Base-by-base conservation (phyloP, 129 eudicot species). In the Logfia minima region DNA sequence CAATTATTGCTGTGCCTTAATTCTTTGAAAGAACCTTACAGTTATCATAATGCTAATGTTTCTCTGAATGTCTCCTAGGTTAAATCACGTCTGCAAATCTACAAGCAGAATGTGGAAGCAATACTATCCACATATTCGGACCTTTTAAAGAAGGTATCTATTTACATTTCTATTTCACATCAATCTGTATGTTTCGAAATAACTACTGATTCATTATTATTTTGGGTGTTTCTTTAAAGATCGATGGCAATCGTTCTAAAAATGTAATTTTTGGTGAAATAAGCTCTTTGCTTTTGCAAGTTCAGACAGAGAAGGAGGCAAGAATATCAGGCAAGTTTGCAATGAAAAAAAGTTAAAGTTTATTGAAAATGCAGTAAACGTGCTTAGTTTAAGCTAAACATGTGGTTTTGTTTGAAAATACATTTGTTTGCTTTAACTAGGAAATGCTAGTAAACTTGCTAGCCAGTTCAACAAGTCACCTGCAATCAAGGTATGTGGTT, bases 181-280 rank as follows among this genome's bases (percentile, higher is more conserved):
- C 17, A 24, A 76, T 77, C 28, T 63, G 58, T 77, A 19, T 77
- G 28, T 53, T 60, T 37, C 16, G 45, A 70, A 43, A 48, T 41
- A 67, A 70, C 16, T 71, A 74, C 67, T 72, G 66, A 31, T 68
- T 81, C 58, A 2, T 75, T 69, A 24, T 66, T 72, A 2, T 31
- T 19, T 60, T 58, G 39, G 65, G 16, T 8, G 70, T 51, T n/a
- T 79, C 48, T 22, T 72, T 37, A 73, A 82, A 95, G 99, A 77
- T 95, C 29, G 90, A 95, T 82, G 97, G 99, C 43, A 91, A 89
- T 83, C 96, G 91, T 66, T 64, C 95, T 7, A 95, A 95, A 85
- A 95, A 89, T 72, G 86, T 76, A 39, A 70, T 95, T 24, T 95
- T 91, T 80, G 75, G 77, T 61, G 99, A 95, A 51, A 85, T 95